Evolutionary conservation across 495 filamentous ascomycete species (phyloP).

Genomic region (Talaromyces trachyspermus): DNA sequence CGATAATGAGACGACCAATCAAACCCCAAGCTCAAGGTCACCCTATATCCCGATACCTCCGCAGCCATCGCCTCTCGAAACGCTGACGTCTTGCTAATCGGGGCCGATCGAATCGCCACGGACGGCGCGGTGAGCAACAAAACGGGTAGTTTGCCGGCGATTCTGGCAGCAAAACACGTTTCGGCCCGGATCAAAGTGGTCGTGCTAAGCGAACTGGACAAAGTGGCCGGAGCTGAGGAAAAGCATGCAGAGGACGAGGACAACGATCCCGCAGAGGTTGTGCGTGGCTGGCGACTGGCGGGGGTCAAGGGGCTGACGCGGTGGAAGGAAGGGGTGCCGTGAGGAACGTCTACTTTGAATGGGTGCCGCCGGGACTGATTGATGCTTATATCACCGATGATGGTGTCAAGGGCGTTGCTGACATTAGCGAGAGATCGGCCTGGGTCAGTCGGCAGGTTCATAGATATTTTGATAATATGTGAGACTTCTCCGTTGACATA

Average conservation of each 20-base stretch:
- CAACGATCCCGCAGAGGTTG: slow-evolving; percentile 40
- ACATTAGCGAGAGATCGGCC: slow-evolving; percentile 23
- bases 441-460: slow-evolving; percentile 21
- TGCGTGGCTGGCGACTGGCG: slow-evolving; percentile 33
- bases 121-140: slow-evolving; percentile 59
- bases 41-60: slow-evolving; percentile 55
- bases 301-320: slow-evolving; percentile 27
- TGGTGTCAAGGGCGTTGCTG: slow-evolving; percentile 23
- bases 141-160: slow-evolving; percentile 51
- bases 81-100: slow-evolving; percentile 50
- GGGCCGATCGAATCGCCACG: slow-evolving; percentile 52
- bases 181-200: slow-evolving; percentile 37
- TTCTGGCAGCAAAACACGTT: slow-evolving; percentile 41
- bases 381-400: slow-evolving; percentile 52
- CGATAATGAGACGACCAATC: background rate
- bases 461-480: slow-evolving; percentile 29
- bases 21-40: slow-evolving; percentile 28
- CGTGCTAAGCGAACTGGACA: slow-evolving; percentile 52
- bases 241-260: slow-evolving; percentile 35
- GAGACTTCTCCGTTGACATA: no score
- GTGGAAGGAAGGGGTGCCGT: slow-evolving; percentile 22
- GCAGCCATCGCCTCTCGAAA: slow-evolving; percentile 40
- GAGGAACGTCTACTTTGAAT: slow-evolving; percentile 60
- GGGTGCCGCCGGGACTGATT: slow-evolving; percentile 46
- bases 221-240: slow-evolving; percentile 43